Percentiles rank a stretch among this genome's conserved stretches.
Evolutionary conservation across 768 basidiomycete genomes (phyloP).

Genomic region (Pholiota microspora): DNA sequence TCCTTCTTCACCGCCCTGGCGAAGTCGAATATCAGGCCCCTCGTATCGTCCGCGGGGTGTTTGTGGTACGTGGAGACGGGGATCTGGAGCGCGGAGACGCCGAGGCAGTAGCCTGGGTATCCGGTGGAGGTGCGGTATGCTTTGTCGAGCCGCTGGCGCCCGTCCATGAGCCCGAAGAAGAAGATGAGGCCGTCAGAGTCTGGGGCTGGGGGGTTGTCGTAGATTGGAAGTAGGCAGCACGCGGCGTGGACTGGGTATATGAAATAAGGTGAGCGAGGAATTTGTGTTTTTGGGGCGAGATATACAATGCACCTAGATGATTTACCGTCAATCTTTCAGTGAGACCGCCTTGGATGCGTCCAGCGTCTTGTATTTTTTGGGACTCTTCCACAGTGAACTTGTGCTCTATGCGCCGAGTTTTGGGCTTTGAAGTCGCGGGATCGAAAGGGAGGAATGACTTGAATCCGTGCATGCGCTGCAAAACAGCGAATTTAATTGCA

Average conservation of each 20-base stretch:
- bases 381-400: conserved; percentile 16
- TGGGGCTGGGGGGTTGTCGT: conserved; percentile 15
- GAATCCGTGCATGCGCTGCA: conserved; percentile 14
- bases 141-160: conserved; percentile 14
- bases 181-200: conserved; percentile 14
- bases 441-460: conserved; percentile 18
- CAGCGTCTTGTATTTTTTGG: conserved; percentile 12
- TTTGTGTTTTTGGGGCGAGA: not conserved
- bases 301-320: conserved; percentile 11
- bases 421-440: conserved; percentile 12
- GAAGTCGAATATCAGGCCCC: conserved; percentile 11
- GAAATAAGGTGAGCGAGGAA: not conserved
- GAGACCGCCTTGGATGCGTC: conserved; percentile 1
- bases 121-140: conserved; percentile 13
- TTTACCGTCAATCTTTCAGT: conserved; percentile 17
- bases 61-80: conserved; percentile 12
- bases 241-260: conserved; percentile 17
- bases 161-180: conserved; percentile 18
- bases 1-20: conserved; percentile 15
- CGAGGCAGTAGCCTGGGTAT: conserved; percentile 19
- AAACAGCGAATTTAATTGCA: too few relatives aligned
- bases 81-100: conserved; percentile 15
- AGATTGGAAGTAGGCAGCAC: conserved; percentile 12
- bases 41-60: conserved; percentile 11
- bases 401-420: conserved; percentile 14